Evolutionary conservation across 78 protist species (phyloP), one percentile per base, ranked within the genome.

Genomic region (Cyanophora paradoxa): DNA sequence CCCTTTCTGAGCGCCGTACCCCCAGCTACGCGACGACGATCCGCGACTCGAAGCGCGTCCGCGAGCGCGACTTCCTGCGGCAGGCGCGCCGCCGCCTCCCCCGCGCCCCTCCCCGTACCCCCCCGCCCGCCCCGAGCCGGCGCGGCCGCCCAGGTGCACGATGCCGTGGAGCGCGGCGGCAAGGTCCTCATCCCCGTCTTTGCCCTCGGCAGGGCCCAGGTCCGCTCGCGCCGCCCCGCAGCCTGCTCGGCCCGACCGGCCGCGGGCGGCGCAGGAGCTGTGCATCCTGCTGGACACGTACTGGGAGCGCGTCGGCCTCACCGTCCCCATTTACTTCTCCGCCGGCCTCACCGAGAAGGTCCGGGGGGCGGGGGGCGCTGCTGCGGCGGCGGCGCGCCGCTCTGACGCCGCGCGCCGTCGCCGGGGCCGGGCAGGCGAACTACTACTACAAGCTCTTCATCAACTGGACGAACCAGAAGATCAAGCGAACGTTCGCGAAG

Each of bases 131-230:
- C n/a, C n/a, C n/a, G n/a, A n/a, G n/a, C n/a, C n/a, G n/a, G n/a
- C n/a, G n/a, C n/a, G n/a, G n/a, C 50, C 50, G 6, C 17, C 34
- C 26, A 2, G 20, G 92, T 95, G 8, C 88, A 89, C 41, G 87
- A 82, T 22, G 68, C 85, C 31, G 88, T 93, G n/a, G 78, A 42
- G 30, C 52, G 64, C 10, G 90, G 88, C 7, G 92, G 92, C 66
- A 81, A 77, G 48, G 98, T 96, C 13, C 84, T 97, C 70, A 89
- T 96, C 17, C 99, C 99, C 0, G 97, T 92, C 22, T 92, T 94
- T 66, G 98, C 99, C 0, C 72, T 97, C 13, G 99, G 99, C 41
- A 54, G 99, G 0, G 99, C 96, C 0, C 50, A 13, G 13, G 50
- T 44, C n/a, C n/a, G n/a, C n/a, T n/a, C n/a, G n/a, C n/a, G n/a